Evolutionary conservation across 225 moss, liverwort and hornwort genomes (phyloP).

Genomic region (Physcomitrium patens): DNA sequence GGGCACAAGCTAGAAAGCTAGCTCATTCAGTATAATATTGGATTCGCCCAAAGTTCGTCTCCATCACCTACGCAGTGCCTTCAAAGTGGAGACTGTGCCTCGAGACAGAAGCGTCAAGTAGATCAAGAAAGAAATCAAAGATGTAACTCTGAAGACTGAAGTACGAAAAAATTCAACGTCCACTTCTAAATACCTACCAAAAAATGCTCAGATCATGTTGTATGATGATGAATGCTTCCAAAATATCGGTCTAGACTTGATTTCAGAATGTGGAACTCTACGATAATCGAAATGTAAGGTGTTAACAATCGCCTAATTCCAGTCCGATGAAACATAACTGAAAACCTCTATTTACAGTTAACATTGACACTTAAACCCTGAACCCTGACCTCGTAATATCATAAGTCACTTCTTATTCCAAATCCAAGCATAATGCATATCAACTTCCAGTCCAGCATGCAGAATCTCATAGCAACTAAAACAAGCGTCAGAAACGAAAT

Average conservation of each 20-base stretch:
- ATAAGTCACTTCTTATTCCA: too few species aligned
- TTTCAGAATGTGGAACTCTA: not conserved
- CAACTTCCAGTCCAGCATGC: not conserved
- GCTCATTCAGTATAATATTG: not conserved
- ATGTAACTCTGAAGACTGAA: too few species aligned
- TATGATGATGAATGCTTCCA: not conserved
- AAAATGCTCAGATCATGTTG: not conserved
- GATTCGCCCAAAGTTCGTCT: not conserved
- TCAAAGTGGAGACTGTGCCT: not conserved
- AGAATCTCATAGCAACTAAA: not conserved
- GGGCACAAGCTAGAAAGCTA: not conserved
- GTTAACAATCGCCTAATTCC: not conserved
- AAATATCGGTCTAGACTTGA: not conserved
- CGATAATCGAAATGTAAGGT: not conserved
- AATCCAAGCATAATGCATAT: not conserved
- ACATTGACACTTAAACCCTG: not conserved
- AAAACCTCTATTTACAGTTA: not conserved
- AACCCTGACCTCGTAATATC: constrained; percentile 3
- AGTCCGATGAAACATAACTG: constrained; percentile 12
- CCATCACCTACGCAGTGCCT: not conserved
- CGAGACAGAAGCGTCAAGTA: not conserved
- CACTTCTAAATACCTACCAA: not conserved
- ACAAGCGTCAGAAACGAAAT: not conserved
- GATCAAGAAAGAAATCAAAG: too few species aligned
- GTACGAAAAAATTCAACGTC: not conserved